phyloP scores from a whole-genome alignment of 805 yeast species.

The Komagataella phaffii region DNA sequence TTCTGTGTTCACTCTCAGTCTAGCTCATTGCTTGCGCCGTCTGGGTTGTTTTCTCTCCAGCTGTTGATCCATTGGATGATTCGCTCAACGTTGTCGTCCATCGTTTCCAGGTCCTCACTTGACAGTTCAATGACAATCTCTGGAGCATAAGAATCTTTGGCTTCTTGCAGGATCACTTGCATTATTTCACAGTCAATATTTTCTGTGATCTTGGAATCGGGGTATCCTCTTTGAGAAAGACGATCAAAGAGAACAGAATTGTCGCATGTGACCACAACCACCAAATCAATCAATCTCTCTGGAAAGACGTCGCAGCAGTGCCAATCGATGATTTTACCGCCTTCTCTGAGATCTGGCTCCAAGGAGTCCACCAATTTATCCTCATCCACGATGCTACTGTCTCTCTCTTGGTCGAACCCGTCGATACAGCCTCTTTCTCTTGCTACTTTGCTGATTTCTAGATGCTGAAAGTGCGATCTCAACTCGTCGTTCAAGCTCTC shows the following conservation, averaged over 20 bases:
- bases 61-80: conserved; percentile 58
- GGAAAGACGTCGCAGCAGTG: conserved; percentile 95
- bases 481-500: conserved; percentile 31
- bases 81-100: conserved; percentile 75
- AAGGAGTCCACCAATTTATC: conserved; percentile 73
- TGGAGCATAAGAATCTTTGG: conserved; percentile 65
- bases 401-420: conserved; percentile 76
- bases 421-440: conserved; percentile 64
- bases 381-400: conserved; percentile 84
- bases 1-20: conserved; percentile 3
- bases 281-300: conserved; percentile 82
- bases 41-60: conserved; percentile 60
- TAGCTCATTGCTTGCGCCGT: conserved; percentile 43
- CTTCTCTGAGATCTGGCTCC: conserved; percentile 66
- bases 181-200: conserved; percentile 94
- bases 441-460: conserved; percentile 73
- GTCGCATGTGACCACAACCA: conserved; percentile 75
- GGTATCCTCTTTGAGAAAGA: conserved; percentile 62
- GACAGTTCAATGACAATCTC: conserved; percentile 72
- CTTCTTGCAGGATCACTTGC: conserved; percentile 84
- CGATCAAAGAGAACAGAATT: conserved; percentile 65
- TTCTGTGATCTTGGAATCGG: conserved; percentile 73
- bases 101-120: conserved; percentile 60
- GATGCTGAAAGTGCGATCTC: conserved; percentile 28
- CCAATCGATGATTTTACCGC: conserved; percentile 94